These are phyloP conservation scores for Rhizopogon sp. DNA, from an alignment of 768 basidiomycete genomes.

Conservation along the genomic window DNA sequence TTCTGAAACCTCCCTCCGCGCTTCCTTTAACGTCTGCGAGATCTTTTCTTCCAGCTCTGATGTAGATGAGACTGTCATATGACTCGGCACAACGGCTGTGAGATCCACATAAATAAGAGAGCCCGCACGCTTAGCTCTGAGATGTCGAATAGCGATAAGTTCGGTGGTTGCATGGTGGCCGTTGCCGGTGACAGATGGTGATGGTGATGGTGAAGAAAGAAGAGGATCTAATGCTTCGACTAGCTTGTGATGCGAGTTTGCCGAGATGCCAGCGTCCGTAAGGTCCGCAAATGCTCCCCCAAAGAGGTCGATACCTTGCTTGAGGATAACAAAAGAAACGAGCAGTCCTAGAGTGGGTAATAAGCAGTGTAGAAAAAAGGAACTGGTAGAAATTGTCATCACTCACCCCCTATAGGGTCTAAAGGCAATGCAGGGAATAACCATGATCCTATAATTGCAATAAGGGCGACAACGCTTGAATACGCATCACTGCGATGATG, in stretches of 20 bases:
- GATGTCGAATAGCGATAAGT: slow-evolving; percentile 42
- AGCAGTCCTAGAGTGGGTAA: slow-evolving; percentile 53
- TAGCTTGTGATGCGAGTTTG: slow-evolving; percentile 47
- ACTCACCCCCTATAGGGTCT: slow-evolving; percentile 88
- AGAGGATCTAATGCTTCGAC: slow-evolving; percentile 53
- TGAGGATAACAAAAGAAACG: slow-evolving; percentile 86
- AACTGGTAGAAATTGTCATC: background rate
- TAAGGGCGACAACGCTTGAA: slow-evolving; percentile 85
- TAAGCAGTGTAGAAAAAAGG: background rate
- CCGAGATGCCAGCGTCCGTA: slow-evolving; percentile 76
- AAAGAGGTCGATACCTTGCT: slow-evolving; percentile 67
- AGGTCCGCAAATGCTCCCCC: slow-evolving; percentile 73
- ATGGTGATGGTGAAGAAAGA: slow-evolving; percentile 29
- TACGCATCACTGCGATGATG: slow-evolving; percentile 98
- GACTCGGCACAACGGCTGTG: slow-evolving; percentile 60
- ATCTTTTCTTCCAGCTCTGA: slow-evolving; percentile 62
- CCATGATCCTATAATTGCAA: slow-evolving; percentile 90
- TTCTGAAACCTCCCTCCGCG: slow-evolving; percentile 64
- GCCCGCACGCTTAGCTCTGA: slow-evolving; percentile 75
- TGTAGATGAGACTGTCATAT: slow-evolving; percentile 53
- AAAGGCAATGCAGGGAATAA: slow-evolving; percentile 81
- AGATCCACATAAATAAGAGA: slow-evolving; percentile 84
- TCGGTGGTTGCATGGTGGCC: slow-evolving; percentile 13
- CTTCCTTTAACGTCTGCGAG: slow-evolving; percentile 43
- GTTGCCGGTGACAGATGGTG: slow-evolving; percentile 8